phyloP scores from a whole-genome alignment of 306 rosid genomes.

The Senna tora region DNA sequence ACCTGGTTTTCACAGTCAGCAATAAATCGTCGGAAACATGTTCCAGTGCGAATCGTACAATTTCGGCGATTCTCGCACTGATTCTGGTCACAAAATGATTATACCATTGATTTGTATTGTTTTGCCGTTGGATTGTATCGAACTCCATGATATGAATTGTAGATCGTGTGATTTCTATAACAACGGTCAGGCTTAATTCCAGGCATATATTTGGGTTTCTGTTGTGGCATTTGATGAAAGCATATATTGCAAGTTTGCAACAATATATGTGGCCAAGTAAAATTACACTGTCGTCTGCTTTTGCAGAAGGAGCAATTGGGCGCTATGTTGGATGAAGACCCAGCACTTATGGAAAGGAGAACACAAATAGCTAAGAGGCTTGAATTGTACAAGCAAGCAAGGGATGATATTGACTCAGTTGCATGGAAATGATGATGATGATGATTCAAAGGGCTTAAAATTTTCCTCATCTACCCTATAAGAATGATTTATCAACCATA shows the following conservation, averaged over 20 bases:
- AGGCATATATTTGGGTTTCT: slow-evolving; percentile 15
- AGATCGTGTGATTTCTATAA: no score
- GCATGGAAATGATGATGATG: slow-evolving; percentile 66
- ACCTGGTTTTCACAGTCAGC: no score
- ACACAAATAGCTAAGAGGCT: slow-evolving; percentile 80
- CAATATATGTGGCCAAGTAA: slow-evolving; percentile 6
- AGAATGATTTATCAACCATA: slow-evolving; percentile 31
- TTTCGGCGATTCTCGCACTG: no score
- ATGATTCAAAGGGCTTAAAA: background rate
- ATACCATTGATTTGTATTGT: no score
- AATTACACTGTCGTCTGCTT: slow-evolving; percentile 20
- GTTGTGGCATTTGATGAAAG: background rate
- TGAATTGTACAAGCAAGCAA: slow-evolving; percentile 93
- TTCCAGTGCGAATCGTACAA: no score
- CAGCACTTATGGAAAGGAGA: slow-evolving; percentile 91
- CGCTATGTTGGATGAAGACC: slow-evolving; percentile 97
- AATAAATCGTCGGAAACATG: no score
- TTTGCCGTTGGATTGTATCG: no score
- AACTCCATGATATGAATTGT: no score
- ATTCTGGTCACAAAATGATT: no score
- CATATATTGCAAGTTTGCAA: background rate
- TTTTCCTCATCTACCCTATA: background rate
- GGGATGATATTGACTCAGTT: slow-evolving; percentile 94
- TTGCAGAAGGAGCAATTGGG: slow-evolving; percentile 90
- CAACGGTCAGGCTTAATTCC: background rate